These are phyloP conservation scores for Blastobotrys apis DNA, from an alignment of 1,139 yeast genomes.

Conservation along the genomic window DNA sequence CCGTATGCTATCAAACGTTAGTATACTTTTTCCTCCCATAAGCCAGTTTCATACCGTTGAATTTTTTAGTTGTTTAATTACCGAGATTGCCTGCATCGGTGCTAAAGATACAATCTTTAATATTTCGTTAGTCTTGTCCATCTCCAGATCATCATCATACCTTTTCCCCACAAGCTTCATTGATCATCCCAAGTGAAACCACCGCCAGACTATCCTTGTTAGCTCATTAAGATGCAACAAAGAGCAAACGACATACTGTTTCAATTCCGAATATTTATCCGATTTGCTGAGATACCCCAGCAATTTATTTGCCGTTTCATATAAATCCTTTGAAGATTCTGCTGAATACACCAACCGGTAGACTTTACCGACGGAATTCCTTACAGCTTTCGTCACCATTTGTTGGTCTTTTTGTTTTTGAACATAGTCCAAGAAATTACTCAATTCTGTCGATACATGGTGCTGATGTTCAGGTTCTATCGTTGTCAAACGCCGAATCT, in stretches of 20 bases:
- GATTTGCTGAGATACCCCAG: conserved; percentile 29
- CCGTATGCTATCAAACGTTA: conserved; percentile 25
- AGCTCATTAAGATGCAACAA: neutral
- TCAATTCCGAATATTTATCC: conserved; percentile 29
- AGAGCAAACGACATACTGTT: conserved; percentile 25
- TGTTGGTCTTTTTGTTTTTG: conserved; percentile 12
- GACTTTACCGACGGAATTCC: conserved; percentile 23
- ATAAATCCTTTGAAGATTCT: conserved; percentile 24
- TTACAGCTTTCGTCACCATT: conserved; percentile 24
- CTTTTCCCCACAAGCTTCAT: conserved; percentile 17
- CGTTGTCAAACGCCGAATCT: conserved; percentile 3
- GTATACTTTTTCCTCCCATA: neutral
- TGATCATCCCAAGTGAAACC: conserved; percentile 25
- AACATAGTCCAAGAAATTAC: conserved; percentile 19
- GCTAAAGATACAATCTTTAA: conserved; percentile 32
- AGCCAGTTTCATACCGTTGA: conserved; percentile 23
- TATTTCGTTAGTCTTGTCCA: neutral
- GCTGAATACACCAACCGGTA: conserved; percentile 22
- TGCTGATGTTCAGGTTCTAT: conserved; percentile 24
- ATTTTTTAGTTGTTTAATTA: conserved; percentile 29
- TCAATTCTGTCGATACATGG: conserved; percentile 23
- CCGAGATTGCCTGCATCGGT: conserved; percentile 31
- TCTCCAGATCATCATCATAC: neutral
- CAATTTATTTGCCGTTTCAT: conserved; percentile 31
- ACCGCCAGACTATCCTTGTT: conserved; percentile 23